Conservation (phyloP, 345 rosid genomes). For the Rhizophora apiculata region DNA sequence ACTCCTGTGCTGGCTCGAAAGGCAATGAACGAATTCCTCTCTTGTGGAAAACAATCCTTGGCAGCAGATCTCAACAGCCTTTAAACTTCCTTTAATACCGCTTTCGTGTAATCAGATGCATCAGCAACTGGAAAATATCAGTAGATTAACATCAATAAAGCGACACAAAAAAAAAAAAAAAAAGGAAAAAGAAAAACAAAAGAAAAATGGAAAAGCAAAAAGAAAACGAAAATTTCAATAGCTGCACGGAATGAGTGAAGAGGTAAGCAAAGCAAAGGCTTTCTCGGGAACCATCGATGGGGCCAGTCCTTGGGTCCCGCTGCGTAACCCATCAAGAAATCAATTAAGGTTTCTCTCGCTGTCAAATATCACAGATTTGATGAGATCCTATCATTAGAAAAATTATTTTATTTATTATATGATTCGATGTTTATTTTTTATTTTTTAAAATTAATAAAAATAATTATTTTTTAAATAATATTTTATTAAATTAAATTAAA, state of each 20-base stretch:
- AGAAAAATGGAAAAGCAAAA: not conserved
- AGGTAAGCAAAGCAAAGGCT: slow-evolving; percentile 68
- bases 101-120: slow-evolving; percentile 40
- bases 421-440: too few species aligned
- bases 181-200: too few species aligned
- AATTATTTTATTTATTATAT: too few species aligned
- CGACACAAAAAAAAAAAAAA: not conserved
- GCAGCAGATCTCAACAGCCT: slow-evolving; percentile 57
- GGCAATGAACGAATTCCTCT: slow-evolving; percentile 70
- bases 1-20: slow-evolving; percentile 90
- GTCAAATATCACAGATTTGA: too few species aligned
- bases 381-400: too few species aligned
- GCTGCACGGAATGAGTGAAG: slow-evolving; percentile 39
- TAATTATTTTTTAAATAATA: too few species aligned
- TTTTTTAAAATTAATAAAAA: too few species aligned
- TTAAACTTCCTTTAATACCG: slow-evolving; percentile 60
- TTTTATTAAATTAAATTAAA: too few species aligned
- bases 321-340: slow-evolving; percentile 30
- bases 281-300: slow-evolving; percentile 80
- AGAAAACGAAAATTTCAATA: not conserved
- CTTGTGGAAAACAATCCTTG: slow-evolving; percentile 76
- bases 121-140: slow-evolving; percentile 20
- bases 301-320: slow-evolving; percentile 99
- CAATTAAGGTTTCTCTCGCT: slow-evolving; percentile 28
- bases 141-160: not conserved